Evolutionary conservation across 331 rosid genomes (phyloP).

Genomic region (Phaseolus coccineus): DNA sequence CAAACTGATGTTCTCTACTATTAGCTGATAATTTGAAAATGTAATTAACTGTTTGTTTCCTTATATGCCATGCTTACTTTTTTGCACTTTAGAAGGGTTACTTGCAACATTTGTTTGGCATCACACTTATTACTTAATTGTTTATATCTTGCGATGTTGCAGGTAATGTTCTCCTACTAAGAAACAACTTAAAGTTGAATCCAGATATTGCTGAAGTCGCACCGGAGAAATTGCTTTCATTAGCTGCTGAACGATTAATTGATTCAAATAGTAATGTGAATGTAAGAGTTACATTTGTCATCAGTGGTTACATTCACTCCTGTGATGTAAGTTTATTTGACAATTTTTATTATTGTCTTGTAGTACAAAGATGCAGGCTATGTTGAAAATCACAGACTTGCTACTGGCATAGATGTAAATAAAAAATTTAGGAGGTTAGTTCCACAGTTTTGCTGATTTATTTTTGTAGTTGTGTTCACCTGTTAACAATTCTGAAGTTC

Average conservation of each 20-base stretch:
- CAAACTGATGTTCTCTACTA: conserved; percentile 8
- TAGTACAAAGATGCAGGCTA: conserved; percentile 91
- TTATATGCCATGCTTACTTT: conserved; percentile 18
- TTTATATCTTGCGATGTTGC: conserved; percentile 44
- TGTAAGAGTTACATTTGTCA: conserved; percentile 55
- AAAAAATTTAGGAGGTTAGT: conserved; percentile 82
- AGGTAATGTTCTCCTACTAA: conserved; percentile 91
- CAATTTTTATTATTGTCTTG: conserved; percentile 42
- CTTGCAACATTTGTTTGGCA: conserved; percentile 2
- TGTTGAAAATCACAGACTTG: conserved; percentile 87
- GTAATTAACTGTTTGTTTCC: conserved; percentile 14
- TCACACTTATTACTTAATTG: background rate
- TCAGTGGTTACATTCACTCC: conserved; percentile 4
- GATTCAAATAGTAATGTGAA: conserved; percentile 84
- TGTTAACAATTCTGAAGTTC: conserved; percentile 43
- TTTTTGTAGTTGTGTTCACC: conserved; percentile 10
- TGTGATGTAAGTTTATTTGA: conserved; percentile 35
- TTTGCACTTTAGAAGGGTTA: conserved; percentile 23
- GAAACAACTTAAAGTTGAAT: conserved; percentile 80
- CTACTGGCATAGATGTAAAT: conserved; percentile 98
- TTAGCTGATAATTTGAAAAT: background rate
- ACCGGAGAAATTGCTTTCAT: conserved; percentile 91
- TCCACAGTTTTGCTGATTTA: conserved; percentile 39
- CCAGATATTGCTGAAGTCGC: conserved; percentile 87
- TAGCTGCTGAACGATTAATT: conserved; percentile 88